Evolutionary conservation across 148 eudicot genomes (phyloP), one percentile per base, ranked within the genome.

Genomic region (Camellia japonica): DNA sequence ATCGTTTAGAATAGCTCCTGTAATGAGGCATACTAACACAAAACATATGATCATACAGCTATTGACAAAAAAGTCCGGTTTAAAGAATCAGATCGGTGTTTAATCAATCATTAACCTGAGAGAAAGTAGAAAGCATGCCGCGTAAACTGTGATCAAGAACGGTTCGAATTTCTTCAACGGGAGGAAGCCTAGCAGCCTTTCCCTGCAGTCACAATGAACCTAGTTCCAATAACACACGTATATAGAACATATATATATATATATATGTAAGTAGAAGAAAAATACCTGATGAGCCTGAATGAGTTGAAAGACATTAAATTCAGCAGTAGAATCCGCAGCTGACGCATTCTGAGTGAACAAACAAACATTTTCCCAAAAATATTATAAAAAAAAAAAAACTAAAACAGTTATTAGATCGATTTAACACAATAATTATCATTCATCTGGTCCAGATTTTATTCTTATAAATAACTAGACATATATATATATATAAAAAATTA

Each of bases 241-340:
- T 15, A 46, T 5, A 12, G 4, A 44, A 23, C 23, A 49, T 1
- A 63, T 42, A 8, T 42, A 46, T 7, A 71, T 43, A 6, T 4
- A 62, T 14, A 19, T 23, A 56, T 47, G 19, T 11, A 52, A 23
- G 23, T 3, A 75, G 23, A 64, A 44, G 5, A 14, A 7, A 67
- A 13, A 23, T 23, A 94, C 98, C 96, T 95, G 99, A 76, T 95
- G 97, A 85, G 92, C 79, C 85, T 91, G 94, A 76, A 95, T 91
- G 9, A 89, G 87, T 71, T 92, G 92, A 51, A 86, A 86, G 30
- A 87, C 81, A 23, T 91, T 81, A 10, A 79, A 79, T 60, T 88
- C 81, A 61, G 61, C 46, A 73, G 54, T 70, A 79, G 75, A 86
- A 80, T 84, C 88, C 68, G 41, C 88, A 77, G 92, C 66, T 10